Conservation (phyloP, 1,284 basidiomycete species). For the Puccinia polysora region DNA sequence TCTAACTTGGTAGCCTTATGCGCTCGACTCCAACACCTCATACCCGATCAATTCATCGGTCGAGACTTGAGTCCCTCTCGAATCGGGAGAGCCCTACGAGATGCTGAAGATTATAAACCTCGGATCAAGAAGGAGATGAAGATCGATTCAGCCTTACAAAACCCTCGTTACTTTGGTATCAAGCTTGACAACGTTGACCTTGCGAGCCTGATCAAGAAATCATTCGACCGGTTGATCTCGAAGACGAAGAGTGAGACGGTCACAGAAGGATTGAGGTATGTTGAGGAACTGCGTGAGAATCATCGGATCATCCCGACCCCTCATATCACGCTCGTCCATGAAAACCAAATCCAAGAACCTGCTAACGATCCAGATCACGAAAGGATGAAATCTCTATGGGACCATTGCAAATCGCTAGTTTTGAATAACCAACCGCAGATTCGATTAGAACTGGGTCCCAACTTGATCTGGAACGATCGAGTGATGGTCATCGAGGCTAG, state of each 20-base stretch:
- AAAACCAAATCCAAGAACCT: slow-evolving; percentile 21
- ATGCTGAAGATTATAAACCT: slow-evolving; percentile 55
- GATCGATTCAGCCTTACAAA: background rate
- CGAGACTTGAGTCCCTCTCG: slow-evolving; percentile 43
- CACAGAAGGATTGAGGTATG: background rate
- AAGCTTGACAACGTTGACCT: slow-evolving; percentile 13
- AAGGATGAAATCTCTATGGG: slow-evolving; percentile 60
- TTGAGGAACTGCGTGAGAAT: background rate
- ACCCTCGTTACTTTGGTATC: slow-evolving; percentile 24
- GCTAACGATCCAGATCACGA: slow-evolving; percentile 47
- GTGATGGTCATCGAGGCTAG: slow-evolving; percentile 67
- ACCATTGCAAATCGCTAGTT: slow-evolving; percentile 60
- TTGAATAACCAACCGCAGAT: slow-evolving; percentile 59
- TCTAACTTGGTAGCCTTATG: slow-evolving; percentile 44
- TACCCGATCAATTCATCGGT: background rate
- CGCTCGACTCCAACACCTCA: slow-evolving; percentile 27
- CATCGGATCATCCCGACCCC: slow-evolving; percentile 11
- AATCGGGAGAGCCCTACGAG: slow-evolving; percentile 60
- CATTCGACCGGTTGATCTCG: background rate
- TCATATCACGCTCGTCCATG: slow-evolving; percentile 30
- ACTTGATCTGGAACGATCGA: slow-evolving; percentile 69
- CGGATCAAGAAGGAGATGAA: slow-evolving; percentile 35
- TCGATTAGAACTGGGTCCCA: slow-evolving; percentile 57
- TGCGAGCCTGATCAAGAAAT: background rate
- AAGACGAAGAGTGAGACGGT: background rate